phyloP scores from a whole-genome alignment of 192 early-diverging fungal species.

The Fimicolochytrium jonesii region DNA sequence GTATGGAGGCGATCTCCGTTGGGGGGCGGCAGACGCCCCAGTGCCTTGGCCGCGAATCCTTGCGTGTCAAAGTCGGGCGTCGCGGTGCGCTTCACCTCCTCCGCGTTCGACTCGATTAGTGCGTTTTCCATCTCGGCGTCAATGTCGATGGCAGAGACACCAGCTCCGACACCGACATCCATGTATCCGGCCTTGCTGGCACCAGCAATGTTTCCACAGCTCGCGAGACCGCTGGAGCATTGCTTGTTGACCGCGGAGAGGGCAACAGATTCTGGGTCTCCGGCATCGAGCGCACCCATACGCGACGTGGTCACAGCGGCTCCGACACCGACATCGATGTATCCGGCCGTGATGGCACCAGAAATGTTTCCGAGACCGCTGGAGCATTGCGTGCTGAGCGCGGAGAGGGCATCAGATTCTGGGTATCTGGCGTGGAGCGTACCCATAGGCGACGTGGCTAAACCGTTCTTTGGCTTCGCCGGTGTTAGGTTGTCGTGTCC shows the following conservation, averaged over 20 bases:
- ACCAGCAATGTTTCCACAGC: conserved; percentile 79
- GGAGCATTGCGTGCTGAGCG: conserved; percentile 88
- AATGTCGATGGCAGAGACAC: too few relatives aligned
- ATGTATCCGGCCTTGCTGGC: conserved; percentile 86
- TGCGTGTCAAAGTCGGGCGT: too few relatives aligned
- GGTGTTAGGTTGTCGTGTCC: too few relatives aligned
- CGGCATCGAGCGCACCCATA: conserved; percentile 87
- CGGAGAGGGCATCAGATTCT: conserved; percentile 66
- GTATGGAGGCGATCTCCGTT: too few relatives aligned
- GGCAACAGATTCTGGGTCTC: conserved; percentile 76
- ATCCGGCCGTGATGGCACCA: conserved; percentile 75
- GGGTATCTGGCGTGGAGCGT: conserved; percentile 82
- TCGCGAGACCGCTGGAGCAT: conserved; percentile 90
- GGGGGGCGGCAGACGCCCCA: too few relatives aligned
- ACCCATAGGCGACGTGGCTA: conserved; percentile 74
- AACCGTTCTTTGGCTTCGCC: conserved; percentile 60
- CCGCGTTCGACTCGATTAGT: too few relatives aligned
- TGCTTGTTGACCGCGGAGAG: conserved; percentile 88
- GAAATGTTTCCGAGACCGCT: conserved; percentile 67
- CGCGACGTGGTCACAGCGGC: conserved; percentile 87
- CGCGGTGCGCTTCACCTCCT: too few relatives aligned
- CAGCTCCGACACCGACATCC: conserved; percentile 83
- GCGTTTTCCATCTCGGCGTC: too few relatives aligned
- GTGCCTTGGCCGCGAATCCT: too few relatives aligned
- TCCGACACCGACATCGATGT: conserved; percentile 87